Evolutionary conservation across 192 early-diverging fungal species (phyloP).

Genomic region (Umbelopsis vinacea): DNA sequence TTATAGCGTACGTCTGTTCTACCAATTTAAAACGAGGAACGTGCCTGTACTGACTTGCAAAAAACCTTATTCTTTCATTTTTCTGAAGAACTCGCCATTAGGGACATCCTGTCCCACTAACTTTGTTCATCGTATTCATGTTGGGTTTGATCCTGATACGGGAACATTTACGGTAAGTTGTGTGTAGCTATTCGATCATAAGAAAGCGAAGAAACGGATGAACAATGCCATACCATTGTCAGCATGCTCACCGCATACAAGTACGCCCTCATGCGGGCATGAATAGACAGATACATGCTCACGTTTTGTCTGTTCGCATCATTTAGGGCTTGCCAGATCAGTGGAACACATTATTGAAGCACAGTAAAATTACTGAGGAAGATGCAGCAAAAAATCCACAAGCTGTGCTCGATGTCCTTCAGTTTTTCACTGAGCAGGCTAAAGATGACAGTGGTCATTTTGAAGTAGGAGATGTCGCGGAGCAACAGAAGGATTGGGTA

Average conservation of each 20-base stretch:
- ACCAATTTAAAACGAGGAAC: neutral
- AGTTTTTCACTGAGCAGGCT: slow-evolving; percentile 89
- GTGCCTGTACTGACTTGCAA: neutral
- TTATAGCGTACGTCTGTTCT: slow-evolving; percentile 69
- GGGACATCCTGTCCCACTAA: slow-evolving; percentile 84
- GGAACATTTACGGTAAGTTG: slow-evolving; percentile 61
- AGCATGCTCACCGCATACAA: neutral
- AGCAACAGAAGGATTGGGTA: neutral
- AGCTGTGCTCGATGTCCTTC: slow-evolving; percentile 93
- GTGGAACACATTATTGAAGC: slow-evolving; percentile 88
- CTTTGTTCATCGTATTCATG: slow-evolving; percentile 87
- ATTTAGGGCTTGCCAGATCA: slow-evolving; percentile 84
- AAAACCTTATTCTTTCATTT: neutral
- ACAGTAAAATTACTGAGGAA: slow-evolving; percentile 90
- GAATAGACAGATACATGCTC: no score
- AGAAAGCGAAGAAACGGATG: neutral
- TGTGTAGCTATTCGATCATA: neutral
- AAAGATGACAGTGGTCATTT: slow-evolving; percentile 46
- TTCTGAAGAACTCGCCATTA: slow-evolving; percentile 64
- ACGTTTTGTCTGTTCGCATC: neutral
- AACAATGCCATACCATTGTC: neutral
- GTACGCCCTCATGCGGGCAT: neutral
- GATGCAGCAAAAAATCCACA: slow-evolving; percentile 97
- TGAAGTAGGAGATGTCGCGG: slow-evolving; percentile 3
- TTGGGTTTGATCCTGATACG: slow-evolving; percentile 67